These are phyloP conservation scores for Penicillium flavigenum DNA, from an alignment of 495 filamentous ascomycete species.

Conservation along the genomic window DNA sequence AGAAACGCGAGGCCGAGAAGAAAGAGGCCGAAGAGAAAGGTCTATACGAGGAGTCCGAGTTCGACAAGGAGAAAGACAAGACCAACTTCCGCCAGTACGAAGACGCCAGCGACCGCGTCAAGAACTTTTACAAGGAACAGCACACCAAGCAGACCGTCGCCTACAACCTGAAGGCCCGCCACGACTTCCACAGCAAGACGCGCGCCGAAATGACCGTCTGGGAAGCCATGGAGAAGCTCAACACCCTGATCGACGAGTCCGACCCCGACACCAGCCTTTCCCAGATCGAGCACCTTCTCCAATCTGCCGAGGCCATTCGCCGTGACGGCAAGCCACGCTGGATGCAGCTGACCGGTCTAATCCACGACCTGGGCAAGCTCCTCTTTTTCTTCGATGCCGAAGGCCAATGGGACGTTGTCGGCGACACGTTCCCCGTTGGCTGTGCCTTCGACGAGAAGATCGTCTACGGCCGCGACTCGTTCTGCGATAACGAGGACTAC, in stretches of 20 bases:
- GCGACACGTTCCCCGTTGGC: slow-evolving; percentile 90
- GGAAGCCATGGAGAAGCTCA: slow-evolving; percentile 87
- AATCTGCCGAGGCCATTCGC: slow-evolving; percentile 83
- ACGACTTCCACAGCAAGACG: slow-evolving; percentile 63
- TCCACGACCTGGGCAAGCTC: slow-evolving; percentile 87
- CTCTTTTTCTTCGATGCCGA: slow-evolving; percentile 78
- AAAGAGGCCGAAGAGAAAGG: slow-evolving; percentile 43
- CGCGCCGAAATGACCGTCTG: slow-evolving; percentile 79
- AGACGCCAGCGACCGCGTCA: slow-evolving; percentile 73
- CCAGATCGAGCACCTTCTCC: slow-evolving; percentile 85
- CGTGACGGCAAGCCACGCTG: slow-evolving; percentile 86
- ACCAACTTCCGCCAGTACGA: slow-evolving; percentile 77
- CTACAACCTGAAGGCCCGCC: slow-evolving; percentile 75
- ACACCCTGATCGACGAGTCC: slow-evolving; percentile 82
- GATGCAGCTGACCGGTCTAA: slow-evolving; percentile 88
- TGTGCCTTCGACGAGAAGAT: slow-evolving; percentile 73
- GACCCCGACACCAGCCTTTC: slow-evolving; percentile 84
- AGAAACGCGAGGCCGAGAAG: slow-evolving; percentile 31
- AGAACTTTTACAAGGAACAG: slow-evolving; percentile 80
- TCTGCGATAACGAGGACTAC: slow-evolving; percentile 68
- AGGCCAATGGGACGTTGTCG: slow-evolving; percentile 92
- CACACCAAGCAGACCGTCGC: slow-evolving; percentile 82
- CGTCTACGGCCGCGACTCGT: slow-evolving; percentile 73
- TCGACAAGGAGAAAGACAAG: slow-evolving; percentile 79
- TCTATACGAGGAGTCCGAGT: slow-evolving; percentile 62